phyloP scores from a whole-genome alignment of 305 asterid species.

The Fraxinus angustifolia region DNA sequence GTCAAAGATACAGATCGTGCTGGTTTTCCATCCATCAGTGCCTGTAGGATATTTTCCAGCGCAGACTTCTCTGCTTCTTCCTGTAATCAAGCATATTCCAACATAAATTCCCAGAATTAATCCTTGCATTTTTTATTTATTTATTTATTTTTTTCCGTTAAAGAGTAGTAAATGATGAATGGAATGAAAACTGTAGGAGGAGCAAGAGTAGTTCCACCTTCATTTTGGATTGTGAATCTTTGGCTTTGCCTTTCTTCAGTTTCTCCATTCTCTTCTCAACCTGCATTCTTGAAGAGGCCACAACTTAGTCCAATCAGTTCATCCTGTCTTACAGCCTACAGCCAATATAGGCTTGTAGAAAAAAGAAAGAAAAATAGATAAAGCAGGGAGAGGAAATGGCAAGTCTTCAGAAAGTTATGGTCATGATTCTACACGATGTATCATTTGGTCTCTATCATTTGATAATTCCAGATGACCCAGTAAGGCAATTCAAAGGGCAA shows the following conservation, averaged over 20 bases:
- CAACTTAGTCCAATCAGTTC: slow-evolving; percentile 38
- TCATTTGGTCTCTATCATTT: background rate
- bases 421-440: background rate
- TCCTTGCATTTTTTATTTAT: background rate
- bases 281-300: slow-evolving; percentile 62
- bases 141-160: background rate
- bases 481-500: background rate
- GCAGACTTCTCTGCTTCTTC: slow-evolving; percentile 97
- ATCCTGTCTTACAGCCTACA: background rate
- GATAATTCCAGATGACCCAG: background rate
- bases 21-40: slow-evolving; percentile 89
- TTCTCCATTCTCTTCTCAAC: slow-evolving; percentile 94
- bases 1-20: slow-evolving; percentile 83
- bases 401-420: background rate
- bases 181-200: slow-evolving; percentile 13
- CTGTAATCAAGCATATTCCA: slow-evolving; percentile 42
- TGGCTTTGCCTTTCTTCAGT: slow-evolving; percentile 84
- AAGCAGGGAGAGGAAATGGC: background rate
- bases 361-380: background rate
- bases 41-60: slow-evolving; percentile 64
- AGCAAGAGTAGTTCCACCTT: slow-evolving; percentile 46
- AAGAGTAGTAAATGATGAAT: slow-evolving; percentile 4
- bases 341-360: background rate
- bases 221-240: slow-evolving; percentile 72
- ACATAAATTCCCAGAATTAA: slow-evolving; percentile 5